A percentile compares a stretch with the other conserved stretches of the same genome.
phyloP scores from a whole-genome alignment of 768 basidiomycete genomes.

The Mycena rosella region DNA sequence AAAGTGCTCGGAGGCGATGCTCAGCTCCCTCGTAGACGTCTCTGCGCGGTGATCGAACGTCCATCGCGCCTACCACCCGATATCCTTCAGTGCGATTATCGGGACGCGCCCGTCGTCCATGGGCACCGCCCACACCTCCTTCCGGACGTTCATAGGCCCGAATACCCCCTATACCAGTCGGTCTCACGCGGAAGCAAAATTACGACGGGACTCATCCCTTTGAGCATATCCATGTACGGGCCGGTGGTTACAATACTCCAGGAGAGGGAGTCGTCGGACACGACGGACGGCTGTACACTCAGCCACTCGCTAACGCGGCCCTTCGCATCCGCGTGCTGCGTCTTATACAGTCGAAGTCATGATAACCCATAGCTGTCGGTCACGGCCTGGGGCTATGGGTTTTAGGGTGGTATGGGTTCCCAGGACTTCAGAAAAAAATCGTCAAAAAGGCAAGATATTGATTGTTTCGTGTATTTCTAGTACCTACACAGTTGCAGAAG shows the following conservation, averaged over 20 bases:
- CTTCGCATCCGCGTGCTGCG: conserved; percentile 26
- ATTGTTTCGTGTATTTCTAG: no score
- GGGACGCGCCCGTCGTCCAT: conserved; percentile 51
- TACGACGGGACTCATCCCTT: neutral
- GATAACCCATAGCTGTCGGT: no score
- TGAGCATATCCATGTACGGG: conserved; percentile 23
- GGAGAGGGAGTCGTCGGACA: neutral
- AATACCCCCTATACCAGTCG: conserved; percentile 42
- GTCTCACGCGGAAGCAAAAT: neutral
- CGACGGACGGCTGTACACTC: conserved; percentile 3
- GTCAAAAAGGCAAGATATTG: no score
- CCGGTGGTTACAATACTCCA: conserved; percentile 26
- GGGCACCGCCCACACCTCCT: conserved; percentile 54
- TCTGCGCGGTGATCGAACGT: conserved; percentile 51
- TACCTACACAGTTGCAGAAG: no score
- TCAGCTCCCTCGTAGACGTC: conserved; percentile 51
- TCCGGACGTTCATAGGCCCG: conserved; percentile 50
- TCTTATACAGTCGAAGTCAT: no score
- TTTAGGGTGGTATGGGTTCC: no score
- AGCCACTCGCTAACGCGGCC: conserved; percentile 22
- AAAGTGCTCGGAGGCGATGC: conserved; percentile 52
- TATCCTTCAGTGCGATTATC: conserved; percentile 53
- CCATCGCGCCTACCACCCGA: conserved; percentile 55
- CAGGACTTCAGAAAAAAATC: no score
- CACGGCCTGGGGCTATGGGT: no score